Evolutionary conservation across 1,284 basidiomycete genomes (phyloP).

Genomic region (Kalmanozyma brasiliensis): DNA sequence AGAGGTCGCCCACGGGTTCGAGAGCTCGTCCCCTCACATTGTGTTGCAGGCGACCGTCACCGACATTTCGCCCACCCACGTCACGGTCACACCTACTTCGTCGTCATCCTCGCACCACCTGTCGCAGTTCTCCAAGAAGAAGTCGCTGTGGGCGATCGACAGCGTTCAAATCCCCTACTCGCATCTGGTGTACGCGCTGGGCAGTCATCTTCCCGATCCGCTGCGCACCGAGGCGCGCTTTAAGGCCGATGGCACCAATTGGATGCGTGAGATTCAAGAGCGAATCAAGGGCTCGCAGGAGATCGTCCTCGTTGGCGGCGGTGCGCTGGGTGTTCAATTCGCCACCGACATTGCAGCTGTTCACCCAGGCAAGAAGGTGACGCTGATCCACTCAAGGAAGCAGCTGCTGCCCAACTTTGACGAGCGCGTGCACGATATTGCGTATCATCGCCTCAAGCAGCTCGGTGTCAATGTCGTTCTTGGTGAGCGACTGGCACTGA

Average conservation of each 20-base stretch:
- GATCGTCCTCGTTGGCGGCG: conserved; percentile 66
- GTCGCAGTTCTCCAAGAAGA: conserved; percentile 41
- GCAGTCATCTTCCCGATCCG: conserved; percentile 66
- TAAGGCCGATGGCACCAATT: conserved; percentile 56
- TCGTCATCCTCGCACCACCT: conserved; percentile 29
- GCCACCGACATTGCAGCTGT: conserved; percentile 63
- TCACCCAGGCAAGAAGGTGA: conserved; percentile 58
- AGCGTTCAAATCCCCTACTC: conserved; percentile 63
- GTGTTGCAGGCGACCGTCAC: conserved; percentile 63
- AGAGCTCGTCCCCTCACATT: conserved; percentile 56
- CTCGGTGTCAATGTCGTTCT: conserved; percentile 65
- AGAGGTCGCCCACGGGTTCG: conserved; percentile 46
- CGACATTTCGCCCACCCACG: conserved; percentile 58
- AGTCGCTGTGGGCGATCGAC: conserved; percentile 63
- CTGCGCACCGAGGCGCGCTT: conserved; percentile 61
- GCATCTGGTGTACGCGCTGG: conserved; percentile 66
- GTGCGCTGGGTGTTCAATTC: conserved; percentile 65
- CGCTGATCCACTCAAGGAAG: conserved; percentile 63
- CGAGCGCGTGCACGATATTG: conserved; percentile 58
- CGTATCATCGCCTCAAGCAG: conserved; percentile 50
- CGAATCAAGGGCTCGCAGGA: conserved; percentile 56
- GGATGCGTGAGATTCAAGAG: conserved; percentile 60
- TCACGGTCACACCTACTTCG: conserved; percentile 51
- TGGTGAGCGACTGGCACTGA: conserved; percentile 62
- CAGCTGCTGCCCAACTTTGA: conserved; percentile 67